These are phyloP conservation scores for Myotisia sp. DNA, from an alignment of 2,329 filamentous ascomycete genomes.

Conservation along the genomic window DNA sequence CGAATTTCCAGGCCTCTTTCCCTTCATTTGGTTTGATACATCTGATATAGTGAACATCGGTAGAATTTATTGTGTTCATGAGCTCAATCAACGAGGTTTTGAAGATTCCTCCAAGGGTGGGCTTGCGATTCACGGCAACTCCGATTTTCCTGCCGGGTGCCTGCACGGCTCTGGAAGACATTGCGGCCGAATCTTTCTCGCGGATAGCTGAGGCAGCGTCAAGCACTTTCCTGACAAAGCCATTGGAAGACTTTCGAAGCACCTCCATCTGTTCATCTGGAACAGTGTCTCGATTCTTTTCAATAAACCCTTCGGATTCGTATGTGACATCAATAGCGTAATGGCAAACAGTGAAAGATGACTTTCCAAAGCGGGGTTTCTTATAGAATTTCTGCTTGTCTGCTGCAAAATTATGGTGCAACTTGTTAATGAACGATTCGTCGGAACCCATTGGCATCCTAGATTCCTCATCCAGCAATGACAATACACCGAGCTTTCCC, in stretches of 20 bases:
- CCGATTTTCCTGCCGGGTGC: conserved; percentile 69
- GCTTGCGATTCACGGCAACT: conserved; percentile 87
- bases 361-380: conserved; percentile 95
- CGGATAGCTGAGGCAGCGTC: conserved; percentile 73
- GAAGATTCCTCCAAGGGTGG: conserved; percentile 95
- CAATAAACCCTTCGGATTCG: conserved; percentile 96
- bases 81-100: conserved; percentile 95
- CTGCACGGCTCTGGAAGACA: conserved; percentile 59
- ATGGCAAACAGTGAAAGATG: conserved; percentile 93
- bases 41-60: conserved; percentile 96
- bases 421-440: conserved; percentile 89
- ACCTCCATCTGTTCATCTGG: conserved; percentile 97
- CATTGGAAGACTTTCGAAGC: conserved; percentile 66
- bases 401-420: conserved; percentile 80
- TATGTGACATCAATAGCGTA: conserved; percentile 97
- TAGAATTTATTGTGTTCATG: conserved; percentile 95
- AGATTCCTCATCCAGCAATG: conserved; percentile 89
- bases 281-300: conserved; percentile 98
- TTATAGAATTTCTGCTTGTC: conserved; percentile 97
- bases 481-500: conserved; percentile 84
- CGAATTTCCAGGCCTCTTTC: conserved; percentile 94
- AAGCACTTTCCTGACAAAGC: conserved; percentile 70
- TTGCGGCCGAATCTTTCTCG: conserved; percentile 61
- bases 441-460: conserved; percentile 93
- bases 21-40: conserved; percentile 98